Base-by-base conservation (phyloP, 371 early-diverging fungal genomes). In the Mortierella sp. region DNA sequence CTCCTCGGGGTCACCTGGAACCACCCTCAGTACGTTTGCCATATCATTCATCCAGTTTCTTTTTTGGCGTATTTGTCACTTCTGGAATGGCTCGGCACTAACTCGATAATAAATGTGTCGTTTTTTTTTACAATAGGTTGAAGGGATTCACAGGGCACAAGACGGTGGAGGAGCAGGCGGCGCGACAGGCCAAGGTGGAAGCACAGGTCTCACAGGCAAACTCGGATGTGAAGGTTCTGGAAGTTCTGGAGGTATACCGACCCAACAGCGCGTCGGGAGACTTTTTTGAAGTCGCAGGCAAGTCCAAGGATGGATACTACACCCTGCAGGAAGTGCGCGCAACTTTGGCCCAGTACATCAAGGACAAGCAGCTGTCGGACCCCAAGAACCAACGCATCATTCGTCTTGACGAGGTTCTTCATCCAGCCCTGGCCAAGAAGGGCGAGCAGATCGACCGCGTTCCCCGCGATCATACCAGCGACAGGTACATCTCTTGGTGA, bases 1-100 rank as follows among this genome's bases (percentile, higher is more conserved):
- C 82, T 95, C 24, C 89, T 88, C 35, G 88, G 91, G 1, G 87
- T 95, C n/a, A 89, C 91, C 63, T 94, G 92, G 90, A 83, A 89
- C 7, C 93, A 94, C 80, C 79, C 86, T 21, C 88, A 88, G 75
- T 87, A 89, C 76, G 77, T 79, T n/a, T 63, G 54, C 35, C 24
- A 72, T 29, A 82, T 81, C 48, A 24, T 27, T 12, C 32, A 43
- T 51, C 5, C 3, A 7, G 41, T 41, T 41, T 63, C 18, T 29
- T 35, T 18, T 6, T 16, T 35, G 29, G 14, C 18, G 16, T 18
- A 4, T 29, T 18, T 18, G 35, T 7, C 7, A 32, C 21, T 6
- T 1, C 21, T 21, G 38, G 10, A 24, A 68, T 35, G 24, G 21
- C 56, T 32, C 60, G 35, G 14, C 5, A 3, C 63, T 68, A 68